Evolutionary conservation across 805 yeast genomes (phyloP).

Genomic region (Starmerella stigmatis): DNA sequence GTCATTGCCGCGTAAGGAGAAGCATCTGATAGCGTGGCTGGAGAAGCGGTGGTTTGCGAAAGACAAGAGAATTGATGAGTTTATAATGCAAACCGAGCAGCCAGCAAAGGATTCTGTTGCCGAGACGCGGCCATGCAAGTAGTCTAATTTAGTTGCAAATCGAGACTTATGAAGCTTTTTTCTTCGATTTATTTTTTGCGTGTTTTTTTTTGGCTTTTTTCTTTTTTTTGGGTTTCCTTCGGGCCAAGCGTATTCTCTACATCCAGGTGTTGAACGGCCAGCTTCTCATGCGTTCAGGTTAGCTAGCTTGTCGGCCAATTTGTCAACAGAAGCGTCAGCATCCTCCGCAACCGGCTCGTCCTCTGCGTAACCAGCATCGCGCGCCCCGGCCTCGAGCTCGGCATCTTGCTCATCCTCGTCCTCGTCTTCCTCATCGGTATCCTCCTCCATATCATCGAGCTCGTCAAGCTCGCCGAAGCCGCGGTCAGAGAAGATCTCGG

Average conservation of each 20-base stretch:
- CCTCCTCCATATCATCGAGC: slow-evolving; percentile 87
- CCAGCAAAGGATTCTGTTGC: too few relatives aligned
- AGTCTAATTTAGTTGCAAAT: too few relatives aligned
- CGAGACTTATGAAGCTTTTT: too few relatives aligned
- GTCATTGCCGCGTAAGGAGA: slow-evolving; percentile 19
- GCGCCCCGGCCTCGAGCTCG: slow-evolving; percentile 38
- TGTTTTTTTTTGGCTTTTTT: too few relatives aligned
- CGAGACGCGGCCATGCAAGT: background rate
- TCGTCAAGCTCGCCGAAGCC: slow-evolving; percentile 83
- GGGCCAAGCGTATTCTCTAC: too few relatives aligned
- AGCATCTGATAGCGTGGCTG: slow-evolving; percentile 49
- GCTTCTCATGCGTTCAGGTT: slow-evolving; percentile 25
- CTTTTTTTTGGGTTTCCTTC: background rate
- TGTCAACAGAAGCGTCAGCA: slow-evolving; percentile 39
- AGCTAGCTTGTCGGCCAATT: slow-evolving; percentile 50
- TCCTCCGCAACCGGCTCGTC: slow-evolving; percentile 36
- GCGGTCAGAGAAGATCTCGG: slow-evolving; percentile 53
- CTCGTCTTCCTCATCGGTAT: slow-evolving; percentile 57
- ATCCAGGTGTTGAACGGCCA: too few relatives aligned
- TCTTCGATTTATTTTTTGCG: too few relatives aligned
- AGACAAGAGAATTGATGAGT: slow-evolving; percentile 33
- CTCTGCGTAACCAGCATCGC: slow-evolving; percentile 35
- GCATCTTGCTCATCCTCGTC: slow-evolving; percentile 48
- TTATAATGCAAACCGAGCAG: background rate
- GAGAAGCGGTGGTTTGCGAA: slow-evolving; percentile 65